Evolutionary conservation across 164 flowering plant genomes (phyloP).

Genomic region (Brasenia schreberi): DNA sequence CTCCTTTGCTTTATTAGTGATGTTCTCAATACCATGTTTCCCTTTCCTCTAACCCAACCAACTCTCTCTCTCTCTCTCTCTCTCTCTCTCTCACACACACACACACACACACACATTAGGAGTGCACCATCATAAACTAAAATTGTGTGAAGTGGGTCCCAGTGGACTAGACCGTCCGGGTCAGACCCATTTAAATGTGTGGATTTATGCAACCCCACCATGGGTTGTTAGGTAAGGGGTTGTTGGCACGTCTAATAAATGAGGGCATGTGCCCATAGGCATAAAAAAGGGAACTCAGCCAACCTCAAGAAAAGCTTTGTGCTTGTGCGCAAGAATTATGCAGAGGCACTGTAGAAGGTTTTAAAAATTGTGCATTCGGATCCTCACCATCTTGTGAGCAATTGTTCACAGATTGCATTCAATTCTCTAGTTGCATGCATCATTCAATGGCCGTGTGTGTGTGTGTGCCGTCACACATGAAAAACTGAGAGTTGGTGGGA

Average conservation of each 20-base stretch:
- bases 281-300: too few relatives aligned
- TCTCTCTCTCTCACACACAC: neutral
- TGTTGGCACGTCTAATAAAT: neutral
- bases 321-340: too few relatives aligned
- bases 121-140: neutral
- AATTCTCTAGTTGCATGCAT: too few relatives aligned
- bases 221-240: neutral
- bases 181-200: neutral
- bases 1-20: neutral
- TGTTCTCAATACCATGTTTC: neutral
- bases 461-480: too few relatives aligned
- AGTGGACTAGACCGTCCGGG: neutral
- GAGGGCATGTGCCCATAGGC: neutral
- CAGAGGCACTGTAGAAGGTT: too few relatives aligned
- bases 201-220: neutral
- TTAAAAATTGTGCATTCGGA: too few relatives aligned
- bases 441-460: too few relatives aligned
- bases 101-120: neutral
- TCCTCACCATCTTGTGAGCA: too few relatives aligned
- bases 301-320: too few relatives aligned
- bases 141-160: neutral
- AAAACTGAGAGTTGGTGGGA: too few relatives aligned
- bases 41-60: neutral
- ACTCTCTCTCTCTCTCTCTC: neutral
- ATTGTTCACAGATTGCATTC: too few relatives aligned